Evolutionary conservation across 176 grass and related monocot species (phyloP).

Genomic region (Otatea glauca): DNA sequence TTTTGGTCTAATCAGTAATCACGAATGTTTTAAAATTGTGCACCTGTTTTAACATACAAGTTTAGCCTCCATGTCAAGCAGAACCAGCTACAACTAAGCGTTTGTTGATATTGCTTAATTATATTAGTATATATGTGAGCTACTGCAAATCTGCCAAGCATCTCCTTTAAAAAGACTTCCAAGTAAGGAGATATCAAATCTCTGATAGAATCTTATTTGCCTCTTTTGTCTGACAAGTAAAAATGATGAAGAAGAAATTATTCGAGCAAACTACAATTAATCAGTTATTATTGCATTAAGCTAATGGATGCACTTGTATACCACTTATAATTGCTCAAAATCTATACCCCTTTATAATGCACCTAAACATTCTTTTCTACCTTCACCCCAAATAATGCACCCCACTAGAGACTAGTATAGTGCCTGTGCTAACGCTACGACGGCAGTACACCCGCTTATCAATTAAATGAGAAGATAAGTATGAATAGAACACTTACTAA

Average conservation of each 20-base stretch:
- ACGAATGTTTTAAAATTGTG: background rate
- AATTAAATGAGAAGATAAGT: too few species aligned
- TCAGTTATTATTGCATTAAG: background rate
- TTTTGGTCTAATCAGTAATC: background rate
- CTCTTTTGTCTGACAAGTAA: background rate
- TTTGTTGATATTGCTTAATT: background rate
- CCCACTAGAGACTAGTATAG: too few species aligned
- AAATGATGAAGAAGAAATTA: background rate
- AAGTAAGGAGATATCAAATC: too few species aligned
- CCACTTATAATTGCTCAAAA: constrained; percentile 86
- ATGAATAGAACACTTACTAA: too few species aligned
- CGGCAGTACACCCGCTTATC: too few species aligned
- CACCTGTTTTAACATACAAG: background rate
- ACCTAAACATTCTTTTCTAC: too few species aligned
- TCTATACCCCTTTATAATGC: too few species aligned
- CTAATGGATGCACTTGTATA: constrained; percentile 85
- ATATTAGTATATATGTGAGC: background rate
- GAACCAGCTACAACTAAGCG: too few species aligned
- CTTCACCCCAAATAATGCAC: too few species aligned
- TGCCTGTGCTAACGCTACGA: too few species aligned
- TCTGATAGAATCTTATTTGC: too few species aligned
- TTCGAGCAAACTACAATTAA: background rate
- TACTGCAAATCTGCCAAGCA: background rate
- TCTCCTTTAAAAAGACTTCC: too few species aligned
- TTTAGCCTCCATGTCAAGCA: background rate